A percentile compares a stretch with the other conserved stretches of the same genome.
Evolutionary conservation across 768 basidiomycete genomes (phyloP).

Genomic region (Hysterangium stoloniferum): DNA sequence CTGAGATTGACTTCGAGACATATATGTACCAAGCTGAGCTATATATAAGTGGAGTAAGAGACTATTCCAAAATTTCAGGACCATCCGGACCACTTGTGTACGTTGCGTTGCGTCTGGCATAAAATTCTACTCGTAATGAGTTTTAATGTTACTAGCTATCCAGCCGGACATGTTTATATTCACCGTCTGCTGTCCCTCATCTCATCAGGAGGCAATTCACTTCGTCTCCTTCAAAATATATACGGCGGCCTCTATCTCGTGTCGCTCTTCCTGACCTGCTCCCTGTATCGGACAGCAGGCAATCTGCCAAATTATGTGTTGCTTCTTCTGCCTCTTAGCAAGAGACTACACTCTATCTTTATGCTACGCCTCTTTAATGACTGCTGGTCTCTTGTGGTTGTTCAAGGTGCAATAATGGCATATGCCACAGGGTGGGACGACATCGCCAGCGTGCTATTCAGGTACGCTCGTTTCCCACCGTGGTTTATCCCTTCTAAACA

Average conservation of each 20-base stretch:
- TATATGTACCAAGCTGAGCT: constrained; percentile 85
- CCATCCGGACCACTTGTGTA: constrained; percentile 93
- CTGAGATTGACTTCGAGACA: constrained; percentile 97
- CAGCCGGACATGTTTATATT: constrained; percentile 85
- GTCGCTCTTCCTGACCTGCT: constrained; percentile 56
- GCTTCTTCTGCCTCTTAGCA: constrained; percentile 75
- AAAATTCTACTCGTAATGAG: constrained; percentile 5
- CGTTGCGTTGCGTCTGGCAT: constrained; percentile 19
- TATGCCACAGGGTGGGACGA: constrained; percentile 55
- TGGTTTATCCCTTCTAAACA: neutral
- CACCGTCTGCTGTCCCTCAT: constrained; percentile 63
- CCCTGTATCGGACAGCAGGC: constrained; percentile 57
- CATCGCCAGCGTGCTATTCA: constrained; percentile 59
- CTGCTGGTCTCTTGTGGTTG: constrained; percentile 69
- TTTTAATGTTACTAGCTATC: constrained; percentile 54
- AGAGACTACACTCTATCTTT: constrained; percentile 90
- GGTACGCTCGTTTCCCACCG: constrained; percentile 38
- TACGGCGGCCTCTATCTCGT: constrained; percentile 69
- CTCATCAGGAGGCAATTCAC: constrained; percentile 51
- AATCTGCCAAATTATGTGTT: constrained; percentile 65
- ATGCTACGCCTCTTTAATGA: constrained; percentile 92
- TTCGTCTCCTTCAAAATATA: constrained; percentile 65
- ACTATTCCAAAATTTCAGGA: constrained; percentile 76
- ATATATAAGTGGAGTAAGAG: constrained; percentile 72
- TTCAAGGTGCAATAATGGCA: constrained; percentile 60